Percentiles rank a stretch among this genome's conserved stretches.
Conservation (phyloP, 805 yeast genomes). For the Zygotorulaspora sp. region DNA sequence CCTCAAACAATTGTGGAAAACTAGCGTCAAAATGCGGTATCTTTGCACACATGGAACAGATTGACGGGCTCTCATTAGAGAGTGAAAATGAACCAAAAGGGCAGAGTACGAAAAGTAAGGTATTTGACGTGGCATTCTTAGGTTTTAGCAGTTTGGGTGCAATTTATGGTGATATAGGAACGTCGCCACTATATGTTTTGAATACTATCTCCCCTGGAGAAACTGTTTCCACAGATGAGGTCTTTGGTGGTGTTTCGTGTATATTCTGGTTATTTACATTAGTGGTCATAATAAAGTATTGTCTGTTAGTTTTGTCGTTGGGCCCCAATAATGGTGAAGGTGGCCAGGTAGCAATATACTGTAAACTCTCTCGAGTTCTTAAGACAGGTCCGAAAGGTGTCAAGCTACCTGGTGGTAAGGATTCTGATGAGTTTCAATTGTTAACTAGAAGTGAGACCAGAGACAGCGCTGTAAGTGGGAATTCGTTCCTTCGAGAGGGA, state of each 20-base stretch:
- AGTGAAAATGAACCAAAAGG: background rate
- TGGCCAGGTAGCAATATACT: slow-evolving; percentile 60
- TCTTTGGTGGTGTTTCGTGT: slow-evolving; percentile 49
- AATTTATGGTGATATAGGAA: slow-evolving; percentile 61
- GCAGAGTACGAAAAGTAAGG: slow-evolving; percentile 1
- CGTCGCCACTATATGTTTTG: slow-evolving; percentile 53
- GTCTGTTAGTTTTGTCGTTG: slow-evolving; percentile 42
- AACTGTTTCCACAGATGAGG: slow-evolving; percentile 38
- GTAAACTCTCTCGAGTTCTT: slow-evolving; percentile 49
- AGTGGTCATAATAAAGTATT: slow-evolving; percentile 50
- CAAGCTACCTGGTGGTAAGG: slow-evolving; percentile 34
- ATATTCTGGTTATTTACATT: slow-evolving; percentile 53
- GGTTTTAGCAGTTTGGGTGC: slow-evolving; percentile 43
- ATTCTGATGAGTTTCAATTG: slow-evolving; percentile 32
- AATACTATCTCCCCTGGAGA: slow-evolving; percentile 32
- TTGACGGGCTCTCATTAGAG: background rate
- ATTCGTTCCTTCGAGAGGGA: slow-evolving; percentile 24
- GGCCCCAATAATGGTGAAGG: slow-evolving; percentile 62
- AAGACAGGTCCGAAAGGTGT: slow-evolving; percentile 46
- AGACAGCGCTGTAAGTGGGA: slow-evolving; percentile 17
- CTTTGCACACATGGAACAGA: slow-evolving; percentile 1
- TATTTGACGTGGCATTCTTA: slow-evolving; percentile 8
- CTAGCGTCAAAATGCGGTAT: slow-evolving; percentile 3
- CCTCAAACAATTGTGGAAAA: slow-evolving; percentile 1
- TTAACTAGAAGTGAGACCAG: slow-evolving; percentile 35